These are phyloP conservation scores for Solanum dulcamara DNA, from an alignment of 257 asterid species.

Conservation along the genomic window DNA sequence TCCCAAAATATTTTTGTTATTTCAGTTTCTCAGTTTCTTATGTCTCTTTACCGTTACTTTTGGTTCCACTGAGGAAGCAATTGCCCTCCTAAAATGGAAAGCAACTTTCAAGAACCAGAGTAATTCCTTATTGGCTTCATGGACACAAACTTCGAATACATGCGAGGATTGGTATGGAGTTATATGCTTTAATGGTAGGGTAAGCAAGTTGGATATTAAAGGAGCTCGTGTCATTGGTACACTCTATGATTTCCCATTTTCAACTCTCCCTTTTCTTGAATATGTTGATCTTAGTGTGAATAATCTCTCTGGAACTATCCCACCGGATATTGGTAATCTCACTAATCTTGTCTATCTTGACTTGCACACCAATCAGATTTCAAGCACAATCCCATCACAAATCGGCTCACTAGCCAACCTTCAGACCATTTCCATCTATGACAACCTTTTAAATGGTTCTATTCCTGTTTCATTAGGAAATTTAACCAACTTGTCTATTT, in stretches of 20 bases:
- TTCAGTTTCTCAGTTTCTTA: not conserved
- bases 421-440: not conserved
- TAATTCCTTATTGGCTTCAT: not conserved
- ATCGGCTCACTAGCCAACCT: not conserved
- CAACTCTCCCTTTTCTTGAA: too few relatives aligned
- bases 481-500: not conserved
- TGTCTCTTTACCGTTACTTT: not conserved
- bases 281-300: too few relatives aligned
- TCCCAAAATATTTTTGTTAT: not conserved
- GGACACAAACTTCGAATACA: not conserved
- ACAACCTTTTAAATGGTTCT: not conserved
- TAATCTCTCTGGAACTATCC: not conserved
- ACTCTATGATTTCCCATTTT: too few relatives aligned
- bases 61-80: not conserved
- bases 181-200: not conserved
- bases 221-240: not conserved
- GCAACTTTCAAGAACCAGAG: not conserved
- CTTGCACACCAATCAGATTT: not conserved
- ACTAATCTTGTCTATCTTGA: not conserved
- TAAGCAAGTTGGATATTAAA: not conserved
- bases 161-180: not conserved
- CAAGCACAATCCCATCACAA: not conserved
- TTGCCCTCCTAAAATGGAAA: not conserved
- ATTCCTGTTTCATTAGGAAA: not conserved
- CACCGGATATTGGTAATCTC: not conserved